Percentiles rank a stretch among this genome's conserved stretches.
phyloP scores from a whole-genome alignment of 495 filamentous ascomycete species.

The Penicillium atrosanguineum region DNA sequence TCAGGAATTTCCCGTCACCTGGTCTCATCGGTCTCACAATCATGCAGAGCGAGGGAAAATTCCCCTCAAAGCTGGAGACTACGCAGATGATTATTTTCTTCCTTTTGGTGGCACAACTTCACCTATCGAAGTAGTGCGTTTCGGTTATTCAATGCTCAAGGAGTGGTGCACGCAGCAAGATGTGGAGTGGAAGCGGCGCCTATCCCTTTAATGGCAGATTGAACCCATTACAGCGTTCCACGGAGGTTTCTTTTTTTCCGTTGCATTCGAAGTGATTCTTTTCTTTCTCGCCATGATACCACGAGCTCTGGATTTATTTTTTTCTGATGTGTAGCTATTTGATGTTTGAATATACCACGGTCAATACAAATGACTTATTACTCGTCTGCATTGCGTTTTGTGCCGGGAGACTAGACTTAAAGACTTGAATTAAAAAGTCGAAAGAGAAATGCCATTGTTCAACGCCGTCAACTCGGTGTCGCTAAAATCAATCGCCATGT shows the following conservation, averaged over 20 bases:
- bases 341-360: conserved; percentile 21
- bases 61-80: conserved; percentile 36
- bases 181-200: conserved; percentile 40
- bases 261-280: conserved; percentile 19
- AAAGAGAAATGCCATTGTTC: neutral
- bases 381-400: neutral
- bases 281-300: conserved; percentile 36
- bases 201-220: conserved; percentile 23
- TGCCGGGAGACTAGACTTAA: neutral
- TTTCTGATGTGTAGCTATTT: conserved; percentile 19
- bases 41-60: conserved; percentile 37
- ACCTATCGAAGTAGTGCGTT: conserved; percentile 47
- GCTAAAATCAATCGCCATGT: neutral
- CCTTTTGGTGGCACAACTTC: conserved; percentile 41
- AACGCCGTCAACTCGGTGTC: neutral
- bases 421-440: neutral
- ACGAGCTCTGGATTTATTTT: conserved; percentile 28
- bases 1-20: conserved; percentile 45
- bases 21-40: conserved; percentile 39
- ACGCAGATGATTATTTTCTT: conserved; percentile 41
- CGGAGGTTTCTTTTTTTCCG: neutral
- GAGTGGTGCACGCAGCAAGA: conserved; percentile 48
- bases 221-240: conserved; percentile 5
- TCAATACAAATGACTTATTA: conserved; percentile 9
- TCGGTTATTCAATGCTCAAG: conserved; percentile 41